phyloP scores from a whole-genome alignment of 2,329 filamentous ascomycete species.

The Aureobasidium sp. region DNA sequence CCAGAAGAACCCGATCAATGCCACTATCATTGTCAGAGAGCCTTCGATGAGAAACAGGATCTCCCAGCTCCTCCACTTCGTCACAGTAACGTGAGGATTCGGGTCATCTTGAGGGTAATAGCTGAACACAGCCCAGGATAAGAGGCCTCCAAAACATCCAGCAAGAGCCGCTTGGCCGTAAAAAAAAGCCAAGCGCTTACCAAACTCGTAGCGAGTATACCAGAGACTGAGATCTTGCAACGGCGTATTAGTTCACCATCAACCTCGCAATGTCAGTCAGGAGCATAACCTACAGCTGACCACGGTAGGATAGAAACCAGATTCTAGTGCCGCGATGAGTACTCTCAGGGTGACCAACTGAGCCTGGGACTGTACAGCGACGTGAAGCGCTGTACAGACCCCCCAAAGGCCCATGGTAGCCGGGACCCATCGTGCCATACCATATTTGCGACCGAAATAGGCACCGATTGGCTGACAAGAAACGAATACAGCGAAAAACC shows the following conservation, averaged over 20 bases:
- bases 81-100: background rate
- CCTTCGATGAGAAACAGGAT: slow-evolving; percentile 46
- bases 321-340: slow-evolving; percentile 44
- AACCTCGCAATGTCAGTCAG: background rate
- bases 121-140: slow-evolving; percentile 46
- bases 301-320: slow-evolving; percentile 54
- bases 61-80: slow-evolving; percentile 44
- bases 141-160: slow-evolving; percentile 49
- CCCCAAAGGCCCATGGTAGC: slow-evolving; percentile 51
- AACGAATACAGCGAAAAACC: slow-evolving; percentile 56
- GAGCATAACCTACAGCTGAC: slow-evolving; percentile 36
- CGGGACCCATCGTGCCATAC: slow-evolving; percentile 51
- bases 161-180: slow-evolving; percentile 53
- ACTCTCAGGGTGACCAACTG: slow-evolving; percentile 42
- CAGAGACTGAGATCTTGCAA: slow-evolving; percentile 45
- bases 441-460: slow-evolving; percentile 51
- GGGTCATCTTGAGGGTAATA: slow-evolving; percentile 27
- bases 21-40: slow-evolving; percentile 39
- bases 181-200: slow-evolving; percentile 47
- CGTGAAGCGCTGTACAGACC: slow-evolving; percentile 41
- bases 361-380: slow-evolving; percentile 41
- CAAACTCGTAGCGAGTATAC: slow-evolving; percentile 53
- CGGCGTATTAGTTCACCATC: background rate
- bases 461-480: slow-evolving; percentile 50
- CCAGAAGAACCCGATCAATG: slow-evolving; percentile 44